phyloP scores from a whole-genome alignment of 2,329 filamentous ascomycete genomes.

The Neocatenulostroma microsporum region DNA sequence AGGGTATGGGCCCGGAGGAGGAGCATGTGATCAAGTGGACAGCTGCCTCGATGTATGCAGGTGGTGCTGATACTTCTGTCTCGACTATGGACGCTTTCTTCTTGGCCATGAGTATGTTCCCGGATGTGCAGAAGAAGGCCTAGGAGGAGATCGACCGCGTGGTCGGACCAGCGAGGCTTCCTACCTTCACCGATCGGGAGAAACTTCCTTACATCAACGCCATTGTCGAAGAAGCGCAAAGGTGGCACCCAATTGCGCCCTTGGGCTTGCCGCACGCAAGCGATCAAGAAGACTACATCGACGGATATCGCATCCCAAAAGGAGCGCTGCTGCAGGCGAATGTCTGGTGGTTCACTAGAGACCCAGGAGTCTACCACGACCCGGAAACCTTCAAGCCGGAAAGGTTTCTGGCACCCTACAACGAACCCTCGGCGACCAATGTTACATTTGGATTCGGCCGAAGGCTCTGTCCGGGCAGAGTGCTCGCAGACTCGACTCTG shows the following conservation, averaged over 20 bases:
- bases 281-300: conserved; percentile 28
- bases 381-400: conserved; percentile 37
- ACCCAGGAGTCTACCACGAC: conserved; percentile 14
- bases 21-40: conserved; percentile 35
- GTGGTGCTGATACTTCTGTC: conserved; percentile 33
- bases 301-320: conserved; percentile 36
- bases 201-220: conserved; percentile 25
- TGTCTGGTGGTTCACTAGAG: conserved; percentile 36
- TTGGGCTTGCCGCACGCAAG: conserved; percentile 27
- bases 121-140: conserved; percentile 2
- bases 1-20: conserved; percentile 21
- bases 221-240: conserved; percentile 27
- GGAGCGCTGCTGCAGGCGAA: conserved; percentile 31
- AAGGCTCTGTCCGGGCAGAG: conserved; percentile 19
- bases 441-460: conserved; percentile 22
- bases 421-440: conserved; percentile 16
- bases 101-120: conserved; percentile 2
- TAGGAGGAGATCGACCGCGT: conserved; percentile 27
- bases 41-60: conserved; percentile 36
- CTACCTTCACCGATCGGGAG: conserved; percentile 29
- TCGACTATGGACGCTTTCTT: conserved; percentile 6
- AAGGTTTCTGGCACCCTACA: conserved; percentile 31
- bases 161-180: conserved; percentile 39
- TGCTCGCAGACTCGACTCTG: conserved; percentile 33
- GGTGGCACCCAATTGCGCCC: conserved; percentile 24